phyloP scores from a whole-genome alignment of 257 asterid genomes.

The Plantago major region DNA sequence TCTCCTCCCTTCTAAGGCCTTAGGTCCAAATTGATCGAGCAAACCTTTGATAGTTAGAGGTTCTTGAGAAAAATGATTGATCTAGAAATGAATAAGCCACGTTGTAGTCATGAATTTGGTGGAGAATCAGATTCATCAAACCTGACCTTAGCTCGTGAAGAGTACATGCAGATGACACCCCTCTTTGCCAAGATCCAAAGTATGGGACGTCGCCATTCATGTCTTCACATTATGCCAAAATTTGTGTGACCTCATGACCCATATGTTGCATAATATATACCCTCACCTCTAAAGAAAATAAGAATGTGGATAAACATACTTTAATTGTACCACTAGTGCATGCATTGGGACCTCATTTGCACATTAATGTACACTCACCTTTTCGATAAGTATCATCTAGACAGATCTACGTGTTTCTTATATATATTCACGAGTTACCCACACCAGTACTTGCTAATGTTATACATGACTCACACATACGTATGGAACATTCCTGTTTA shows the following conservation, averaged over 20 bases:
- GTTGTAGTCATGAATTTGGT: not conserved
- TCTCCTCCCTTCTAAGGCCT: too few relatives aligned
- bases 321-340: slow-evolving; percentile 1
- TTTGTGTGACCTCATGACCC: slow-evolving; percentile 24
- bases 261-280: slow-evolving; percentile 11
- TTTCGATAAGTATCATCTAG: not conserved
- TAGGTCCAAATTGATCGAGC: too few relatives aligned
- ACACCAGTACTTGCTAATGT: too few relatives aligned
- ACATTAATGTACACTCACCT: slow-evolving; percentile 14
- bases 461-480: too few relatives aligned
- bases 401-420: too few relatives aligned
- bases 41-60: too few relatives aligned
- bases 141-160: too few relatives aligned
- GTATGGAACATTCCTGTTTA: too few relatives aligned
- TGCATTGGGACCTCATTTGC: slow-evolving; percentile 28
- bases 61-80: too few relatives aligned
- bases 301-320: not conserved
- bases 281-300: not conserved
- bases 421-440: too few relatives aligned
- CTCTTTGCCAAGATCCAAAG: slow-evolving; percentile 10
- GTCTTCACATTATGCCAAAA: slow-evolving; percentile 22
- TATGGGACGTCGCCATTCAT: slow-evolving; percentile 12
- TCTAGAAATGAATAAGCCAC: not conserved
- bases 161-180: slow-evolving; percentile 4
- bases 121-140: too few relatives aligned